These are phyloP conservation scores for Cicer bijugum DNA, from an alignment of 306 rosid genomes.

Conservation along the genomic window DNA sequence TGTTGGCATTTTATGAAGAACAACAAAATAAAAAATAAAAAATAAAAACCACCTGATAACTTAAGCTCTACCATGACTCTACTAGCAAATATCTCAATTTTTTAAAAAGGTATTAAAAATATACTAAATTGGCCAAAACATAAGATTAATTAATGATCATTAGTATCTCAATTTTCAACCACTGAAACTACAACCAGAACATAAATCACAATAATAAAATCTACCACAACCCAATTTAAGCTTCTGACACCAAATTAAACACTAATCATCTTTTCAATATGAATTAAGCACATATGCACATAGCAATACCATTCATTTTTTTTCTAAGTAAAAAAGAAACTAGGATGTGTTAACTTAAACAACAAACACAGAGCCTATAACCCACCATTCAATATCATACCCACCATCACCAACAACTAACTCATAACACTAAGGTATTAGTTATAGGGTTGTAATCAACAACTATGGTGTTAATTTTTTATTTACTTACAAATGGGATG, in stretches of 20 bases:
- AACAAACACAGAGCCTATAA: too few relatives aligned
- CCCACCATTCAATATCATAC: too few relatives aligned
- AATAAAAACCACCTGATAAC: not conserved
- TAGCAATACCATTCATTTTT: too few relatives aligned
- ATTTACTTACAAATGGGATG: too few relatives aligned
- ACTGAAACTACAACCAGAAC: conserved; percentile 2
- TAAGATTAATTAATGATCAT: conserved; percentile 17
- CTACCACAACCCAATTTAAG: conserved; percentile 7
- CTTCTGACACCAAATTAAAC: not conserved
- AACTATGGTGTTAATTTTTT: too few relatives aligned
- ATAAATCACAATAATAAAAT: conserved; percentile 14
- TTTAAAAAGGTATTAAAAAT: not conserved
- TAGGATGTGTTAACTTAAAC: too few relatives aligned
- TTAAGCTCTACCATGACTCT: not conserved
- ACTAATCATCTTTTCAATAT: not conserved
- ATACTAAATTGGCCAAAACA: conserved; percentile 24
- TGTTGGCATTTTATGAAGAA: not conserved
- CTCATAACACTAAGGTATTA: too few relatives aligned
- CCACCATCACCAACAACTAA: too few relatives aligned
- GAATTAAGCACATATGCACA: not conserved
- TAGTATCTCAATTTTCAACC: conserved; percentile 39
- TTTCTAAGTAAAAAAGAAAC: too few relatives aligned
- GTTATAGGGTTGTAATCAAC: too few relatives aligned
- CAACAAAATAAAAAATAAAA: not conserved
- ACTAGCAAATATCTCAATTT: conserved; percentile 1